Conservation (phyloP, 2,329 filamentous ascomycete genomes). For the Phaeosphaeriaceae sp. region DNA sequence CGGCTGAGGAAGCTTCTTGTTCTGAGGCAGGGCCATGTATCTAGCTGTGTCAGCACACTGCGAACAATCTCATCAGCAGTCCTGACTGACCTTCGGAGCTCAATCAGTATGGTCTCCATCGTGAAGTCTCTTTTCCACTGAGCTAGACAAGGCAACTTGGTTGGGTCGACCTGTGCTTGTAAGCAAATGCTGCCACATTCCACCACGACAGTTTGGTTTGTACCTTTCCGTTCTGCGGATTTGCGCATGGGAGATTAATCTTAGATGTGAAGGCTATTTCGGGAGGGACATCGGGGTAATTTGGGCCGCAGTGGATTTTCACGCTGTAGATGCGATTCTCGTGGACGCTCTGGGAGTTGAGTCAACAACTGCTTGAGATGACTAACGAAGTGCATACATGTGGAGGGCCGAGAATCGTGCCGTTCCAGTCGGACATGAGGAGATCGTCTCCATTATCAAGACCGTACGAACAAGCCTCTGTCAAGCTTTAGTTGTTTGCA, state of each 20-base stretch:
- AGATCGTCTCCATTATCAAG: conserved; percentile 93
- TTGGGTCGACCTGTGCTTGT: conserved; percentile 73
- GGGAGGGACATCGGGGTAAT: conserved; percentile 89
- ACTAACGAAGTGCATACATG: conserved; percentile 68
- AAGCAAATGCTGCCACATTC: conserved; percentile 1
- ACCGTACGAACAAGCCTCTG: conserved; percentile 96
- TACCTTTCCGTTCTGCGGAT: conserved; percentile 76
- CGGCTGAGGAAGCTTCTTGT: conserved; percentile 96
- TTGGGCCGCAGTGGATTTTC: conserved; percentile 90
- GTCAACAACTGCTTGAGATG: conserved; percentile 9
- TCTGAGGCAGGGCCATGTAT: conserved; percentile 88
- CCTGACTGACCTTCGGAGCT: conserved; percentile 71
- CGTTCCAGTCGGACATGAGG: conserved; percentile 98
- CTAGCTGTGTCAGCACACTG: conserved; percentile 53
- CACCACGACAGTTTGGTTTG: conserved; percentile 7
- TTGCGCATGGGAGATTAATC: conserved; percentile 96
- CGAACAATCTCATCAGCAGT: not conserved
- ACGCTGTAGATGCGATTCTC: conserved; percentile 99
- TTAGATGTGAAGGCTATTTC: conserved; percentile 91
- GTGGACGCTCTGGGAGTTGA: conserved; percentile 74
- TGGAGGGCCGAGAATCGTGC: conserved; percentile 94
- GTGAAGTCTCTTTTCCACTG: conserved; percentile 94
- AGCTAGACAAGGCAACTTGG: conserved; percentile 81
- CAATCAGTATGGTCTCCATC: conserved; percentile 92
- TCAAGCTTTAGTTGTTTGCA: conserved; percentile 14